Base-by-base conservation (phyloP, 2,329 filamentous ascomycete species). In the Colletotrichum noveboracense region DNA sequence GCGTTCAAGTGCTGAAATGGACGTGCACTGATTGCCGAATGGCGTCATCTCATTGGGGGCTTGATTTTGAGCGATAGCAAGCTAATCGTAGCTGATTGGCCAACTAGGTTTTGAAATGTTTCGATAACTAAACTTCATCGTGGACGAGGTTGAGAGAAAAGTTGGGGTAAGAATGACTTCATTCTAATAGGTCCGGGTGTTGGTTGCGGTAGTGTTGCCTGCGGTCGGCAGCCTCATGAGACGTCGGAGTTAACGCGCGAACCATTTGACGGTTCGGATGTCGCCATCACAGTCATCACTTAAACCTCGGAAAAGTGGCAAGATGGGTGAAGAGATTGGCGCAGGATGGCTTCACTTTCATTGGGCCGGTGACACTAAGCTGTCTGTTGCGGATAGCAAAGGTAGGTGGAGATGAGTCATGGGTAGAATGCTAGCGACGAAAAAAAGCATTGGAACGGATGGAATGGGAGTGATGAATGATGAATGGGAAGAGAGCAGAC, bases 161-260 rank as follows among this genome's bases (percentile, higher is more conserved):
- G 48, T 73, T 73, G 73, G 73, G 64, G 70, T 75, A 75, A 60
- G 21, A 43, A 76, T 74, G 70, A 26, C 72, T 67, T 75, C 69
- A 62, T 38, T 34, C n/a, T 10, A 56, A 58, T 64, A 62, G 62
- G 73, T 30, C 7, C 28, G 58, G 28, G 32, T 32, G 43, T 52
- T 58, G 38, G 9, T 26, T 30, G 36, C 28, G 30, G 10, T 21
- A 21, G 30, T 72, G 62, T 56, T 67, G 72, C 64, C 65, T 72
- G 26, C n/a, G 21, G 43, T 74, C 43, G 58, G 48, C 21, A 26
- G 64, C 38, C 32, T 60, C 12, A 14, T 8, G 18, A 32, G 18
- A 24, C 21, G n/a, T 64, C 43, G 64, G 70, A 52, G 10, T 48
- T 68, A 65, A 18, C 24, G 26, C 38, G 71, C 48, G 14, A 34